Conservation (phyloP, 2,329 filamentous ascomycete genomes). For the Aspergillus tamarii region DNA sequence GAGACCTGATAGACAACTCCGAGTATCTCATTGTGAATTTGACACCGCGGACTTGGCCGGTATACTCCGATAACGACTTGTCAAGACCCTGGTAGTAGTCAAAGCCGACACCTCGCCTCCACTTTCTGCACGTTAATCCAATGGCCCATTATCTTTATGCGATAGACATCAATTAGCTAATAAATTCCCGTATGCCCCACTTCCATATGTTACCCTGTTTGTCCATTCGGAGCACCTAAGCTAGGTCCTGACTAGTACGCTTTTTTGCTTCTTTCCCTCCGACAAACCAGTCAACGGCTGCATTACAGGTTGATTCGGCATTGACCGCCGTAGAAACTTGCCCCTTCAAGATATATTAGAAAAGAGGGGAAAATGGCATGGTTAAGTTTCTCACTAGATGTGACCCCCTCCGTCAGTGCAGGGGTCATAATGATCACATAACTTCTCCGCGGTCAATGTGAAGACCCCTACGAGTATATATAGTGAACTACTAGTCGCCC, state of each 20-base stretch:
- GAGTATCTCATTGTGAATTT: not conserved
- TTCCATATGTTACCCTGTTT: not conserved
- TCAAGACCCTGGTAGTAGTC: not conserved
- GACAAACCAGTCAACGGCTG: not conserved
- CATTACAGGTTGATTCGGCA: not conserved
- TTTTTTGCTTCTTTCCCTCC: not conserved
- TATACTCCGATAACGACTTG: not conserved
- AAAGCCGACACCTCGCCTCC: not conserved
- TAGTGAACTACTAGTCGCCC: not conserved
- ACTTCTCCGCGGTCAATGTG: not conserved
- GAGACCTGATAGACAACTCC: not conserved
- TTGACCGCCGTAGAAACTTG: not conserved
- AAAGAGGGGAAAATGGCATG: not conserved
- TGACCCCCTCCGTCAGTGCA: conserved; percentile 5
- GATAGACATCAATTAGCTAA: conserved; percentile 10
- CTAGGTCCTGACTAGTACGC: not conserved
- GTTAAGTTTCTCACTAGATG: not conserved
- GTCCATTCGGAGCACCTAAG: not conserved
- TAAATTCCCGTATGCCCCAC: not conserved
- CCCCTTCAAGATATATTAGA: not conserved
- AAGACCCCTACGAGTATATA: not conserved
- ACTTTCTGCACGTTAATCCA: not conserved
- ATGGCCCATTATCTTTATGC: not conserved
- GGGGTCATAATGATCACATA: conserved; percentile 8
- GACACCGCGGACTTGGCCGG: conserved; percentile 1